A percentile compares a stretch with the other conserved stretches of the same genome.
Conservation (phyloP, 805 yeast genomes). For the Yarrowia sp. region DNA sequence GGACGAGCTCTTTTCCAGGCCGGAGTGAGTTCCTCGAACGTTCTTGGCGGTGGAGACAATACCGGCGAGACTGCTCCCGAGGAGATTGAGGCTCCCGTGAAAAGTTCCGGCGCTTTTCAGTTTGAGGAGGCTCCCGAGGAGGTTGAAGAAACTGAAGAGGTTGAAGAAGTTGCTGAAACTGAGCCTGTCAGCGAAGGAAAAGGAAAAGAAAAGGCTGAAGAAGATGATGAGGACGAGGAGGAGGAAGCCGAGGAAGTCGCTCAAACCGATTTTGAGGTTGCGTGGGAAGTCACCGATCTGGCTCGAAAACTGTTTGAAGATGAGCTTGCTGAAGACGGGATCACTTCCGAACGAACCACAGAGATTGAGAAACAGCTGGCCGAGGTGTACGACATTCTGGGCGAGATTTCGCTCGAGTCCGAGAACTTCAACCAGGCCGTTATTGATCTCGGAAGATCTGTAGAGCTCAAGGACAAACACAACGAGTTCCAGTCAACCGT, state of each 20-base stretch:
- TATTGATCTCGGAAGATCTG: conserved; percentile 66
- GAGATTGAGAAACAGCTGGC: conserved; percentile 62
- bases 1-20: conserved; percentile 81
- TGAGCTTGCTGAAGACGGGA: conserved; percentile 51
- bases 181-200: conserved; percentile 43
- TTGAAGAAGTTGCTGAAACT: conserved; percentile 43
- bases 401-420: conserved; percentile 88
- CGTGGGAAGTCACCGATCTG: conserved; percentile 86
- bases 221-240: conserved; percentile 41
- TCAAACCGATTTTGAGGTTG: conserved; percentile 80
- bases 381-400: conserved; percentile 78
- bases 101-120: conserved; percentile 43
- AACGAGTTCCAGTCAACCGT: conserved; percentile 61
- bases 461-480: conserved; percentile 61
- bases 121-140: conserved; percentile 43
- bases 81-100: conserved; percentile 40
- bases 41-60: conserved; percentile 63
- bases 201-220: conserved; percentile 42
- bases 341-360: conserved; percentile 28
- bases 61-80: conserved; percentile 44
- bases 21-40: conserved; percentile 76
- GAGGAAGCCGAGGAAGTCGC: conserved; percentile 53
- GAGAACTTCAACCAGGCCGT: conserved; percentile 86
- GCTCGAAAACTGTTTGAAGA: conserved; percentile 71
- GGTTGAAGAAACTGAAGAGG: conserved; percentile 42